Evolutionary conservation across 2,329 filamentous ascomycete genomes (phyloP), one percentile per base, ranked within the genome.

Genomic region (Daldinia eschscholtzii): DNA sequence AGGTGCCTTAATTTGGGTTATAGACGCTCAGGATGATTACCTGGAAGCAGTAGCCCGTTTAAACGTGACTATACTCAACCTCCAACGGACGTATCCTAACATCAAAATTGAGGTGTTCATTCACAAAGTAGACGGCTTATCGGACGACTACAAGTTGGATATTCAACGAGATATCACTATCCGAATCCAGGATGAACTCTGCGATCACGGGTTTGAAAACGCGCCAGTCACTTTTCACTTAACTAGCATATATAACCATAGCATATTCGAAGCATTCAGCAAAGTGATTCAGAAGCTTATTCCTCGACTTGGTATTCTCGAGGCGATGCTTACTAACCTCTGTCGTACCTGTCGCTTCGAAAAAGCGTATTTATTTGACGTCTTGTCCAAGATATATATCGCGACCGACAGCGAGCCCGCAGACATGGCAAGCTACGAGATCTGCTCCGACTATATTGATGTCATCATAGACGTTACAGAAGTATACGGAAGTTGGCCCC

Each of bases 31-130:
- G 81, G 96, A 99, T 78, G 96, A 99, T 80, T 99, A 98, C 78
- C 88, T 97, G 62, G 94, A 98, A 79, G 93, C 94, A 18, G 93
- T 99, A 55, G 89, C 89, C 61, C 91, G 93, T 7, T 88, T 99
- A 30, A 97, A 97, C 80, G 86, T 89, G 61, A 97, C 94, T 6
- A 97, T 98, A 70, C 85, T 98, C 65, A 93, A 93, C 72, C 88
- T 99, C 1, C 93, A 97, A 78, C 90, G 93, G 72, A 90, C 89
- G 68, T 98, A 97, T 78, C 94, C 95, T 1, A 91, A 93, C 77
- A 96, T 98, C 82, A 97, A 98, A 80, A 92, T 99, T 72, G 95
- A 98, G 79, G 95, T 99, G 57, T 98, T 99, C 81, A 97, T 99
- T 75, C 96, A 99, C 86, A 99, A 99, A 80, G 95, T 98, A 37